These are phyloP conservation scores for Backusella circina DNA, from an alignment of 192 early-diverging fungal species.

Conservation along the genomic window DNA sequence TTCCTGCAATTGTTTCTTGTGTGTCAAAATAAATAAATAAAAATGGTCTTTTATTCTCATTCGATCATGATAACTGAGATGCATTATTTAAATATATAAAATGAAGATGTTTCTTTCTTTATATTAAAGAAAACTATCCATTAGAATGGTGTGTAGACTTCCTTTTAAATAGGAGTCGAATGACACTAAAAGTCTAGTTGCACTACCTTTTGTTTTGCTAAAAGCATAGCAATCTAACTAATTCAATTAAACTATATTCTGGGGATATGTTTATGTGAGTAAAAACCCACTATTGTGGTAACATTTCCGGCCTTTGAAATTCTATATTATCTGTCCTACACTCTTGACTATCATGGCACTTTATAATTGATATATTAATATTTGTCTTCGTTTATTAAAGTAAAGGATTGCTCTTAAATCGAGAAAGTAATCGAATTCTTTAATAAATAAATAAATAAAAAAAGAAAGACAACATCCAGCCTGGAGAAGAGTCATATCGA, in stretches of 20 bases:
- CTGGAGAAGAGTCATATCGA: not conserved
- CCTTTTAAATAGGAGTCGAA: no score
- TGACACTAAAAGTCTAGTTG: no score
- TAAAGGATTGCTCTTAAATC: not conserved
- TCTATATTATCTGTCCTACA: not conserved
- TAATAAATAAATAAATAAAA: not conserved
- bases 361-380: not conserved
- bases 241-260: not conserved
- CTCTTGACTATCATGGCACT: not conserved
- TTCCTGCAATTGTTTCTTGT: not conserved
- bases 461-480: not conserved
- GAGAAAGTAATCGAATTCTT: not conserved
- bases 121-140: not conserved
- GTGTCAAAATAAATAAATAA: not conserved
- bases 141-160: not conserved
- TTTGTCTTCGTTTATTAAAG: not conserved
- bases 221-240: not conserved
- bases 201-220: not conserved
- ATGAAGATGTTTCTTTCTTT: not conserved
- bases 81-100: not conserved
- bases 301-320: not conserved
- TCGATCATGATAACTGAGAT: not conserved
- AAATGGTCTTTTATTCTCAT: not conserved
- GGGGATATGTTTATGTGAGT: not conserved
- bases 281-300: not conserved